Evolutionary conservation across 192 early-diverging fungal species (phyloP).

Genomic region (Paraglomus occultum): DNA sequence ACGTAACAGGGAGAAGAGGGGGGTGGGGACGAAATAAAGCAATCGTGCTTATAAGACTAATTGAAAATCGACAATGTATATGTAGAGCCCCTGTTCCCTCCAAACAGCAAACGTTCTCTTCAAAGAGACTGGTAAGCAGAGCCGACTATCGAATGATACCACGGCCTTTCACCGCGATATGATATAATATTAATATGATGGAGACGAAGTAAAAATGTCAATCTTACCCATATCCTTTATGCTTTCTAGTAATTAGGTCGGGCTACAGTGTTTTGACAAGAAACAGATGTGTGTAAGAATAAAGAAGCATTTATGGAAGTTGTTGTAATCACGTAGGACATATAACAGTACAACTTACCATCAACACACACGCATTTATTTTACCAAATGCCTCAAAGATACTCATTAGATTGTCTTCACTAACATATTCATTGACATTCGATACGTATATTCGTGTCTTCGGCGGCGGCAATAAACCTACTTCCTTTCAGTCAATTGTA

Average conservation of each 20-base stretch:
- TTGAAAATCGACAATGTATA: no score
- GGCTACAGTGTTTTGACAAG: constrained; percentile 44
- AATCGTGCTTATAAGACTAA: constrained; percentile 18
- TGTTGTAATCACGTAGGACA: neutral
- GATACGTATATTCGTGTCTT: constrained; percentile 76
- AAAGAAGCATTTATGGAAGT: neutral
- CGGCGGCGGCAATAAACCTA: constrained; percentile 59
- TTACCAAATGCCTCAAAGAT: constrained; percentile 87
- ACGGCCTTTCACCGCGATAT: no score
- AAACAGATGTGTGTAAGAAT: neutral
- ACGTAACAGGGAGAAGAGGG: constrained; percentile 26
- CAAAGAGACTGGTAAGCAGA: no score
- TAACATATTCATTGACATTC: constrained; percentile 75
- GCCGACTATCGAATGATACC: no score
- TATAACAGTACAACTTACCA: constrained; percentile 42
- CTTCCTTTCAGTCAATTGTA: constrained; percentile 14
- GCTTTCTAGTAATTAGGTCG: constrained; percentile 64
- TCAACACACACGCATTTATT: constrained; percentile 65
- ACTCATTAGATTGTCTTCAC: constrained; percentile 67
- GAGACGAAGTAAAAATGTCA: constrained; percentile 1
- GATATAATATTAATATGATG: no score
- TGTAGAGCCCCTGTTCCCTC: no score
- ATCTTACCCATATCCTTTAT: constrained; percentile 78
- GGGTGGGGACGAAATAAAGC: constrained; percentile 17
- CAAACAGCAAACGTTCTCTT: constrained; percentile 28